Percentiles rank a stretch among this genome's conserved stretches.
phyloP scores from a whole-genome alignment of 306 rosid species.

The Cucumis hystrix region DNA sequence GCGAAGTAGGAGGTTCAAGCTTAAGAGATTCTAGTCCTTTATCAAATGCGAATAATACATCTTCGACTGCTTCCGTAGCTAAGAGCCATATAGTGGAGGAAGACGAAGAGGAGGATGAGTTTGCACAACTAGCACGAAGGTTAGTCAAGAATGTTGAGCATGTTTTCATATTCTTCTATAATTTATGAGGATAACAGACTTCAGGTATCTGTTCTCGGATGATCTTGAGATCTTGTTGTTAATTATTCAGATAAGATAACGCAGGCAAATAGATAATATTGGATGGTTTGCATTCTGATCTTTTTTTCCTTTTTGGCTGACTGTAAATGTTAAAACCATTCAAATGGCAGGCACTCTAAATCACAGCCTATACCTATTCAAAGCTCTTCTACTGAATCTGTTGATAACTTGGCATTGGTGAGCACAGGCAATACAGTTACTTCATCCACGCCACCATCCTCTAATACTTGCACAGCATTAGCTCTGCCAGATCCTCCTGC shows the following conservation, averaged over 20 bases:
- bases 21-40: slow-evolving; percentile 26
- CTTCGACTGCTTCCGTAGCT: slow-evolving; percentile 16
- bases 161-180: not conserved
- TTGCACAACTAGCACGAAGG: slow-evolving; percentile 95
- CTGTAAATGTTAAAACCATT: not conserved
- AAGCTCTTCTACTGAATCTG: slow-evolving; percentile 23
- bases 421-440: slow-evolving; percentile 14
- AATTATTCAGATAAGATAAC: not conserved
- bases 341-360: slow-evolving; percentile 66
- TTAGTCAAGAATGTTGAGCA: slow-evolving; percentile 10
- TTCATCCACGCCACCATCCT: slow-evolving; percentile 21
- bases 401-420: slow-evolving; percentile 23
- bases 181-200: not conserved
- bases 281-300: not conserved
- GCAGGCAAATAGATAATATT: not conserved
- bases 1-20: slow-evolving; percentile 28
- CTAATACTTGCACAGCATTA: slow-evolving; percentile 44
- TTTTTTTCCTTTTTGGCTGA: not conserved
- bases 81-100: slow-evolving; percentile 44
- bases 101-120: slow-evolving; percentile 87
- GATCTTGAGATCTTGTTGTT: not conserved
- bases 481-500: slow-evolving; percentile 51
- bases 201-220: not conserved
- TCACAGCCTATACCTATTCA: slow-evolving; percentile 24
- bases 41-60: slow-evolving; percentile 30